phyloP scores from a whole-genome alignment of 768 basidiomycete genomes.

The Pleurotus platypus region DNA sequence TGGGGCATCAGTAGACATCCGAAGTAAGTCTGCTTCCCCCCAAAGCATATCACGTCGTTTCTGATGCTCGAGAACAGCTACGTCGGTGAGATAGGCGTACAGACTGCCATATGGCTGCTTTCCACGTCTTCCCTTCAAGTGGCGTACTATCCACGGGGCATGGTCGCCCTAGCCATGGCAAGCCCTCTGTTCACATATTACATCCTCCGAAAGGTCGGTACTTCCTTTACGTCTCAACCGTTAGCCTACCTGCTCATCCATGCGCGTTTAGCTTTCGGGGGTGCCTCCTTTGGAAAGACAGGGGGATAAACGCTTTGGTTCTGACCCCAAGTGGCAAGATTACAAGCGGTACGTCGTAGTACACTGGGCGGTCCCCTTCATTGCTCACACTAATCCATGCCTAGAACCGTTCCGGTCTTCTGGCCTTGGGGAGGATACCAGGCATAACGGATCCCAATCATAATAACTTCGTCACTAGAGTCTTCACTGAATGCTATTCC shows the following conservation, averaged over 20 bases:
- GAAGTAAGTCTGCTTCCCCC: conserved; percentile 43
- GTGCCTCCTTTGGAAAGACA: conserved; percentile 66
- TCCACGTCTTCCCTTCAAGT: conserved; percentile 46
- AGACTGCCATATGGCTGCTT: conserved; percentile 63
- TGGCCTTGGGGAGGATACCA: conserved; percentile 37
- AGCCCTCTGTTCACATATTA: conserved; percentile 67
- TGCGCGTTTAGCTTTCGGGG: conserved; percentile 46
- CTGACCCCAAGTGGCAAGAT: conserved; percentile 50
- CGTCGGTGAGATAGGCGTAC: conserved; percentile 67
- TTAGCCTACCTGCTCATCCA: neutral
- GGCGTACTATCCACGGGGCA: conserved; percentile 39
- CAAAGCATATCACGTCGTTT: neutral
- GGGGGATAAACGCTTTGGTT: conserved; percentile 52
- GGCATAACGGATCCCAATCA: neutral
- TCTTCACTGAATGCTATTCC: too few species aligned
- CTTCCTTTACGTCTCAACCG: neutral
- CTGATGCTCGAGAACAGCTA: conserved; percentile 40
- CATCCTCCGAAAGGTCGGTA: conserved; percentile 47
- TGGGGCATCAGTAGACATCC: conserved; percentile 72
- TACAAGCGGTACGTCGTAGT: conserved; percentile 48
- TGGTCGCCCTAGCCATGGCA: conserved; percentile 41
- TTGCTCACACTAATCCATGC: neutral
- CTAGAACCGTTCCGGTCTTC: conserved; percentile 39
- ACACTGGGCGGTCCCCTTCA: neutral
- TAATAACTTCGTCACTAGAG: too few species aligned